These are phyloP conservation scores for Cercospora zeina DNA, from an alignment of 2,329 filamentous ascomycete genomes.

Conservation along the genomic window DNA sequence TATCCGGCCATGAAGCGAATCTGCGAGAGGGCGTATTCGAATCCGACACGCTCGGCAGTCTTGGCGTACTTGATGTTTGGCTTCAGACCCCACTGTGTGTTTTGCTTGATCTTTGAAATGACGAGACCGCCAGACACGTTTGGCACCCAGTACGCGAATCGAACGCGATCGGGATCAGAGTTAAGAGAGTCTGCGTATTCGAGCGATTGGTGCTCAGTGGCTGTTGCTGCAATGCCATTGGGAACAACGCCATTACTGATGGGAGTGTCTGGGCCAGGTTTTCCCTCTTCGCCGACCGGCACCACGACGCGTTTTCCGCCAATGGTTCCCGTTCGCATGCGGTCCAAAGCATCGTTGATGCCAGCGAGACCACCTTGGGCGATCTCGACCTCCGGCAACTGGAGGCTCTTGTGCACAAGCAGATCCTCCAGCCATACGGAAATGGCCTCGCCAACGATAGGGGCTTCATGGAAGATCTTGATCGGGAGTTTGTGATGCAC, in stretches of 20 bases:
- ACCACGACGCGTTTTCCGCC: conserved; percentile 71
- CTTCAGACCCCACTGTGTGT: conserved; percentile 52
- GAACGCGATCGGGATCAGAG: conserved; percentile 47
- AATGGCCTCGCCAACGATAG: conserved; percentile 62
- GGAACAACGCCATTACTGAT: conserved; percentile 22
- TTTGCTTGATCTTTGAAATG: conserved; percentile 55
- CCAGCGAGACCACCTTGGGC: conserved; percentile 63
- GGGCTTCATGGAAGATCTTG: conserved; percentile 71
- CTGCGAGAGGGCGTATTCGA: conserved; percentile 55
- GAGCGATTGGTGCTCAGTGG: conserved; percentile 30
- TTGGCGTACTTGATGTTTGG: conserved; percentile 53
- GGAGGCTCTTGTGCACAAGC: conserved; percentile 56
- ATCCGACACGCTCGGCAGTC: conserved; percentile 52
- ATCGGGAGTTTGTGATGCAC: conserved; percentile 68
- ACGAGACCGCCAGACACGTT: conserved; percentile 57
- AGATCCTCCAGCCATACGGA: conserved; percentile 68
- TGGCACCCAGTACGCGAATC: conserved; percentile 57
- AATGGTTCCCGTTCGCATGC: conserved; percentile 64
- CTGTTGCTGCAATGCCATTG: conserved; percentile 25
- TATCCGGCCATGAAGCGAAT: conserved; percentile 56
- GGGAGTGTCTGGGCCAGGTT: conserved; percentile 20
- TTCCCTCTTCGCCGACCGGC: conserved; percentile 34
- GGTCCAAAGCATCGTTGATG: conserved; percentile 68
- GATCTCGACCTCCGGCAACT: conserved; percentile 65
- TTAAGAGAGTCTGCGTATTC: conserved; percentile 46